Evolutionary conservation across 495 filamentous ascomycete species (phyloP), one percentile per base, ranked within the genome.

Genomic region (Bacidia gigantensis): DNA sequence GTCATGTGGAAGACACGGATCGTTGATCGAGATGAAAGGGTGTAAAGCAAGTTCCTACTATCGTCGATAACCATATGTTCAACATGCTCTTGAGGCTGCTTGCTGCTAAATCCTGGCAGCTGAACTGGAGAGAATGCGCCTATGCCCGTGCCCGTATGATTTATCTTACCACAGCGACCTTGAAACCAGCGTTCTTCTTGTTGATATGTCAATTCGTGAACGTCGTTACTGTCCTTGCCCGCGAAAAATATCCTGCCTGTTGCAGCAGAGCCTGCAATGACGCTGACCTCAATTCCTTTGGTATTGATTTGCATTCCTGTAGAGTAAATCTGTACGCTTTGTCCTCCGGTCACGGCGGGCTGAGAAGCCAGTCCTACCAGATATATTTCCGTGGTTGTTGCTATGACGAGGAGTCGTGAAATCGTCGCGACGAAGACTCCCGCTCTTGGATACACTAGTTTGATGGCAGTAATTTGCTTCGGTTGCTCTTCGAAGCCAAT

Each of bases 101-200:
- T 71, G 20, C 66, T 66, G 2, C 69, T 69, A 55, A 83, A 78
- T 39, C 72, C 50, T 46, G 74, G 55, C 17, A 55, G 45, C 40
- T 38, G 47, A 9, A 61, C 63, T 26, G 87, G 86, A 7, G 83
- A 68, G 50, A 92, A 79, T 22, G 83, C 74, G 20, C 78, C 71
- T 59, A 89, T 77, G 5, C 86, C 78, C n/a, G 80, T 83, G 51
- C 76, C 79, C 1, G 88, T 87, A 60, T 95, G 93, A 62, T 89
- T 90, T 40, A 93, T 73, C 61, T 86, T 93, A 11, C 76, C 75
- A 61, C 83, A 89, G 52, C 82, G 75, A 58, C 79, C 84, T 44
- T 82, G 75, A 62, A 97, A 99, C 93, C 93, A 99, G 58, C 81
- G 83, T 64, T 97, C 92, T 65, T 97, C 87, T 64, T 93, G 84